Evolutionary conservation across 129 eudicot species (phyloP).

Genomic region (Helichrysum umbraculigerum): DNA sequence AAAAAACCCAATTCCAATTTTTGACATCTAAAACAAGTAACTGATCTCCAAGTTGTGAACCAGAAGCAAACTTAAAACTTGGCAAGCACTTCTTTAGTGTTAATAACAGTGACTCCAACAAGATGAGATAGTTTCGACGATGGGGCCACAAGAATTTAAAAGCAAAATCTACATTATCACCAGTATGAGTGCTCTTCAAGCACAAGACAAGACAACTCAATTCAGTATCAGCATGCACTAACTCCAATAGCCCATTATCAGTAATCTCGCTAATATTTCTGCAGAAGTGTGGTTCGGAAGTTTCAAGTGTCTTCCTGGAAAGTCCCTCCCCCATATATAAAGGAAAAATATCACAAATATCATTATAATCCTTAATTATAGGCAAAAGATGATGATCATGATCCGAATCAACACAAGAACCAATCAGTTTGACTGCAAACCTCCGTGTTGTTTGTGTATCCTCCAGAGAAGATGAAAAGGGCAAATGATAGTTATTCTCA

Average conservation of each 20-base stretch:
- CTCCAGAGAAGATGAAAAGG: neutral
- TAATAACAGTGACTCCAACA: too few species aligned
- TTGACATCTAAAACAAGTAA: neutral
- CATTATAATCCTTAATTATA: neutral
- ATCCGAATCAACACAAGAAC: neutral
- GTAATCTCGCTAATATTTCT: too few species aligned
- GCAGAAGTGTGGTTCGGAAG: neutral
- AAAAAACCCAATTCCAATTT: neutral
- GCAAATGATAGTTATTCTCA: neutral
- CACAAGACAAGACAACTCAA: neutral
- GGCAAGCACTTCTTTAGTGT: too few species aligned
- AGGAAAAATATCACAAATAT: neutral
- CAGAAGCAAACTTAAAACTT: too few species aligned
- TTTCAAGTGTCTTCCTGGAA: slow-evolving; percentile 7
- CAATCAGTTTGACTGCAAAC: neutral
- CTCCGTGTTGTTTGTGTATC: neutral
- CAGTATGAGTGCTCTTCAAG: neutral
- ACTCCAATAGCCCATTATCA: neutral
- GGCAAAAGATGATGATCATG: neutral
- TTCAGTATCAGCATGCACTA: neutral
- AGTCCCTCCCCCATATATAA: neutral
- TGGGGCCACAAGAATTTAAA: too few species aligned
- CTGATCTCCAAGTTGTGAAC: neutral
- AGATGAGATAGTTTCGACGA: too few species aligned
- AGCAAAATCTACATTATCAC: too few species aligned